Base-by-base conservation (phyloP, 345 rosid genomes). In the Gossypium rotundifolium region DNA sequence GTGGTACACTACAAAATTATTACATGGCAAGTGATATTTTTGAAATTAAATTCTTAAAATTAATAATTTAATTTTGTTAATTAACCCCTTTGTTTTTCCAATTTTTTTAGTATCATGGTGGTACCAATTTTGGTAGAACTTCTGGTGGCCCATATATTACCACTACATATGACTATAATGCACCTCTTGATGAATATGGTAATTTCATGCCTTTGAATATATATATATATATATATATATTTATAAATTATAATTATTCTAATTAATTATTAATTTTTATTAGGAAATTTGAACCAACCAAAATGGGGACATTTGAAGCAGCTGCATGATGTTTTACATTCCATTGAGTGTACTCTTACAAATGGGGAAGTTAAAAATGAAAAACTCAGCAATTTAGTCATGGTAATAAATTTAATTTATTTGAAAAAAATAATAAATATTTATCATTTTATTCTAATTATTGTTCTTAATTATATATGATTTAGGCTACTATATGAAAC, bases 241-340 rank as follows among this genome's bases (percentile, higher is more conserved):
- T 22, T 1, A 22, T 22, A 29, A 3, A 23, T n/a, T 3, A 16
- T 42, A n/a, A 17, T 11, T 65, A 7, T 33, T 33, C 0, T 4
- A 33, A 33, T 33, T 33, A n/a, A 1, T 22, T 33, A 11, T 33
- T 16, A 17, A 33, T 33, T 33, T 4, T 33, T 40, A 0, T 1
- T 7, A 89, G 95, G 96, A 33, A 88, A 83, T 73, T 54, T 86
- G 74, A 91, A 93, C 76, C 92, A 93, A 70, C 95, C 97, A 1
- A 89, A 89, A 70, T 91, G 83, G 79, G 98, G 92, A 2, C 95
- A 93, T 45, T 75, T 89, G 83, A 93, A 87, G 87, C 84, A 86
- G 55, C 87, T 91, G 12, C 98, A 91, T 53, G 77, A 58, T 11
- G 66, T 83, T 14, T 79, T 91, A 74, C 89, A 82, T 66, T 80